Conservation (phyloP, 2,329 filamentous ascomycete genomes). For the Torrubiella hemipterigena region DNA sequence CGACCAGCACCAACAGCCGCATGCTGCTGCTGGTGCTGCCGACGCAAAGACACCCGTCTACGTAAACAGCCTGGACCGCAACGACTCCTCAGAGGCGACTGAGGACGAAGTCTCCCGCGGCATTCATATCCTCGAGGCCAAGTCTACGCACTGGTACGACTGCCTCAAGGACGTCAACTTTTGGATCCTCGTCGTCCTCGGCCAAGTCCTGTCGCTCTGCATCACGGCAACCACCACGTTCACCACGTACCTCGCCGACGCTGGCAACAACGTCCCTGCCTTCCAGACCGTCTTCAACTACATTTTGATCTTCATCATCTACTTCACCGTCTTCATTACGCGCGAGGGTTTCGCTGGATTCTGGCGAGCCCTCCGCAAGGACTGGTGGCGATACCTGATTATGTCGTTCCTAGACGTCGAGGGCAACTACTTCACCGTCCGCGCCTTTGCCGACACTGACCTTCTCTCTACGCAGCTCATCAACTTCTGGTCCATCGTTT, state of each 20-base stretch:
- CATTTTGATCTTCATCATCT: slow-evolving; percentile 68
- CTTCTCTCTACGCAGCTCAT: slow-evolving; percentile 88
- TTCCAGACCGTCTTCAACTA: slow-evolving; percentile 98
- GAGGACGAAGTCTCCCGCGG: slow-evolving; percentile 33
- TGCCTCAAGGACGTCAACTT: slow-evolving; percentile 82
- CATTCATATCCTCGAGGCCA: slow-evolving; percentile 42
- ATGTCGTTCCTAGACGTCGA: slow-evolving; percentile 88
- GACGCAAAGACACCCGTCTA: slow-evolving; percentile 5
- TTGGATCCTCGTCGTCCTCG: slow-evolving; percentile 69
- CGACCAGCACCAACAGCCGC: no score
- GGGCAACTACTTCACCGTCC: slow-evolving; percentile 95
- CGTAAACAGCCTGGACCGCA: slow-evolving; percentile 3
- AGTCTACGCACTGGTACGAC: slow-evolving; percentile 48
- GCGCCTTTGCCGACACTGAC: slow-evolving; percentile 87
- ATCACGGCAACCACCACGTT: slow-evolving; percentile 92
- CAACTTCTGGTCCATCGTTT: slow-evolving; percentile 97
- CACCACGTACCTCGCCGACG: slow-evolving; percentile 55
- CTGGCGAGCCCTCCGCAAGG: slow-evolving; percentile 46
- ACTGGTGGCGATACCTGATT: slow-evolving; percentile 91
- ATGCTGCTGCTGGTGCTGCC: no score
- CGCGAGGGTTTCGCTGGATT: slow-evolving; percentile 66
- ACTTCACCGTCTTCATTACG: slow-evolving; percentile 68
- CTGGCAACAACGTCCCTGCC: slow-evolving; percentile 71
- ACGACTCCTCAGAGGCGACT: slow-evolving; percentile 7
- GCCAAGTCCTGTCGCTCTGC: slow-evolving; percentile 77